A percentile compares a stretch with the other conserved stretches of the same genome.
Conservation (phyloP, 1,139 yeast species). For the Pichia sp. region DNA sequence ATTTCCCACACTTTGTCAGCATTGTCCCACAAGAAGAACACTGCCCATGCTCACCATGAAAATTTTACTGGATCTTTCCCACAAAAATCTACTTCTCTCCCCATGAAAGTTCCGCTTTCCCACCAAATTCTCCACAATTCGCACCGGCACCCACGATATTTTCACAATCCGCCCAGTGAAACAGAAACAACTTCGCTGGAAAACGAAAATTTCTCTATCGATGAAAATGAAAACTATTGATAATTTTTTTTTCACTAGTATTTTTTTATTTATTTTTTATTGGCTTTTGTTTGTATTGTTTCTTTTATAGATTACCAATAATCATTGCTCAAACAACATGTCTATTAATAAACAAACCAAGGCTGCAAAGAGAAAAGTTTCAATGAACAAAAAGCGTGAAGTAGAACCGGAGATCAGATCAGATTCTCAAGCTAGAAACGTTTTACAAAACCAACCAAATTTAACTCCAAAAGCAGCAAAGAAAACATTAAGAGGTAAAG, state of each 20-base stretch:
- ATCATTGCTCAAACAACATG: conserved; percentile 13
- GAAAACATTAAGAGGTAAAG: conserved; percentile 38
- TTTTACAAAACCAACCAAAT: conserved; percentile 55
- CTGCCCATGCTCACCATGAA: neutral
- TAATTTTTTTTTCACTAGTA: too few species aligned
- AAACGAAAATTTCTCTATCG: conserved; percentile 7
- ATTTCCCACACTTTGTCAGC: neutral
- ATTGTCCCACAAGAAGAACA: neutral
- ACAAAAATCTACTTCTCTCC: neutral
- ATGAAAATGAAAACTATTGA: conserved; percentile 8
- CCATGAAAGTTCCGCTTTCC: neutral
- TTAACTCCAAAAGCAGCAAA: conserved; percentile 54
- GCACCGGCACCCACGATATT: neutral
- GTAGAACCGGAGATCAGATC: conserved; percentile 61
- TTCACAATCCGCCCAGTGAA: neutral
- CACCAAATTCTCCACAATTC: neutral
- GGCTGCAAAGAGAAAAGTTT: conserved; percentile 48
- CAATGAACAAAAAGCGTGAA: conserved; percentile 48
- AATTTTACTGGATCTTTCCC: neutral
- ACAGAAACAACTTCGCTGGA: conserved; percentile 7
- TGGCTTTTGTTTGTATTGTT: neutral
- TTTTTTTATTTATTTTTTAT: neutral
- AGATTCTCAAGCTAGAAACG: conserved; percentile 61
- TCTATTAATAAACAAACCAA: conserved; percentile 43
- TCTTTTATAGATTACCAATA: neutral